Base-by-base conservation (phyloP, 345 rosid species). In the Cardamine occulta region DNA sequence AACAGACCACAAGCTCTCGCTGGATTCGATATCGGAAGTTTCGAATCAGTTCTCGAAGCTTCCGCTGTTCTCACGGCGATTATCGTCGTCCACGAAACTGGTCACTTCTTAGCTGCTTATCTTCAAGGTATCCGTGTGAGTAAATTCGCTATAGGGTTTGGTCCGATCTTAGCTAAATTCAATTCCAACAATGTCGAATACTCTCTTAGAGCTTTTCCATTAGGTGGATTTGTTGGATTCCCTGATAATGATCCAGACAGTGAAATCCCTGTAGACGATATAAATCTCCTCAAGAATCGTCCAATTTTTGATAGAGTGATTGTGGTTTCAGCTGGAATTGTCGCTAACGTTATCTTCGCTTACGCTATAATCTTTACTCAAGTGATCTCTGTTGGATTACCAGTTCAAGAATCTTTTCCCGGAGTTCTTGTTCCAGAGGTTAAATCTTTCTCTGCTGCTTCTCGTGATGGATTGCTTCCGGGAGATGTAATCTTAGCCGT, bases 231-330 rank as follows among this genome's bases (percentile, higher is more conserved):
- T 79, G 98, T 91, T 21, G 98, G 95, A 45, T 94, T 91, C 78
- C 98, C 98, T 49, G 98, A 94, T 77, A 91, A 94, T 72, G 98
- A 94, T 77, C 98, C 97, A 0, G 87, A 91, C 31, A 90, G 93
- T 77, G 86, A 76, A 49, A 90, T 94, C 81, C 95, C 97, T 9
- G 81, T 76, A 0, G 95, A 91, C 74, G 97, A 91, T 77, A 82
- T 54, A 63, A 86, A 94, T 52, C 85, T 94, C 65, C 93, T 91
- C 32, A 94, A 94, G 84, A 91, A 94, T 42, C 82, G 98, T 42
- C 98, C 98, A 0, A 82, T 94, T 45, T 77, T 87, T 63, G 99
- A 94, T 75, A 85, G 99, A 68, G 83, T 80, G 23, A 73, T 91
- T 49, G 99, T 94, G 12, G 86, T 94, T 37, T 94, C 99, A 14